Conservation (phyloP, 1,284 basidiomycete species). For the Leccinum pallidistipes region DNA sequence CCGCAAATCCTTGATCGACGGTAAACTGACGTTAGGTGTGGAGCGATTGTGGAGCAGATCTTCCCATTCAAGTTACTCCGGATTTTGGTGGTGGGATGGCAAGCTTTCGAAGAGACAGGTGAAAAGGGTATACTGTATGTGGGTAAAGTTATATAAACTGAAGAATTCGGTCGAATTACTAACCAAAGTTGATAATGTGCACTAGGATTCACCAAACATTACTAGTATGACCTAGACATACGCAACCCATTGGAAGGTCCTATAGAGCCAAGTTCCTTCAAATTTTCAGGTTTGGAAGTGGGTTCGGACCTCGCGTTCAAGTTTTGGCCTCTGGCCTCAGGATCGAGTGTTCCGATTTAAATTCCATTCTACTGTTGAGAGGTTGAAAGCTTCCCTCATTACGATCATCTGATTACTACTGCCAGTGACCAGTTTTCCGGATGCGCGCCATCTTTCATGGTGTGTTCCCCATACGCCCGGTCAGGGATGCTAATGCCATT, state of each 20-base stretch:
- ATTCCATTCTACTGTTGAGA: background rate
- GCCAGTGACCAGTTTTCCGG: background rate
- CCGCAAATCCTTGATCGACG: conserved; percentile 20
- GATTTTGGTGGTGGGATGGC: background rate
- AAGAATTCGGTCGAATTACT: background rate
- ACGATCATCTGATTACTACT: background rate
- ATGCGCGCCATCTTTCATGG: background rate
- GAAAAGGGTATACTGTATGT: background rate
- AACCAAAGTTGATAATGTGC: background rate
- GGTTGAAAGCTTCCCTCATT: background rate
- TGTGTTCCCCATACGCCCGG: background rate
- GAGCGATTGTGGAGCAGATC: conserved; percentile 4
- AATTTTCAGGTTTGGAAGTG: background rate
- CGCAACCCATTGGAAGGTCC: background rate
- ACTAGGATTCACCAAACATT: background rate
- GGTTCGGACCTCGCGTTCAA: background rate
- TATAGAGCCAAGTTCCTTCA: no score
- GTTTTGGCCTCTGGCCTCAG: no score
- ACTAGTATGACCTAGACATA: background rate
- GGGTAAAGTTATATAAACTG: no score
- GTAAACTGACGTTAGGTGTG: conserved; percentile 1
- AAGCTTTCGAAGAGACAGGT: background rate
- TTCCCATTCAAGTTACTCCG: background rate
- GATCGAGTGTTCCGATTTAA: no score
- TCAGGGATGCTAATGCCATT: background rate